Conservation (phyloP, 1,139 yeast genomes). For the Debaryomyces fabryi region DNA sequence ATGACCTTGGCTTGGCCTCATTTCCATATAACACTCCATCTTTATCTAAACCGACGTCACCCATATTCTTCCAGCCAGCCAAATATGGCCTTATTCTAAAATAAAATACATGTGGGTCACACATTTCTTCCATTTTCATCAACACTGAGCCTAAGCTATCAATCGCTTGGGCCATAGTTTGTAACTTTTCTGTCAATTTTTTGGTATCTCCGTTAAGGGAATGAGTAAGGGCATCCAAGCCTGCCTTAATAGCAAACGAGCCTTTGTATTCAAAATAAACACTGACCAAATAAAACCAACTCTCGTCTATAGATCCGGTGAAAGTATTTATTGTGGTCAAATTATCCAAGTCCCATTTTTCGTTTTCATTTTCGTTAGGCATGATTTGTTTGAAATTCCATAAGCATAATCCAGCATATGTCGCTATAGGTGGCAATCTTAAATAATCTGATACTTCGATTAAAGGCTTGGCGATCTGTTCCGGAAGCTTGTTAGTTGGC, state of each 20-base stretch:
- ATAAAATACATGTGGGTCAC: constrained; percentile 92
- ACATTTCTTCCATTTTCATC: constrained; percentile 88
- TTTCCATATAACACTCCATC: constrained; percentile 78
- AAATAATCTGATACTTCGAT: constrained; percentile 56
- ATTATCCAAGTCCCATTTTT: constrained; percentile 58
- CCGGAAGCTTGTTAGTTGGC: constrained; percentile 70
- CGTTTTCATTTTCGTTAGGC: constrained; percentile 43
- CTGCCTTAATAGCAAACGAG: constrained; percentile 66
- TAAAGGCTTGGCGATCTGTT: constrained; percentile 71
- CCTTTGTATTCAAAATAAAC: constrained; percentile 86
- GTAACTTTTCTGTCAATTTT: constrained; percentile 50
- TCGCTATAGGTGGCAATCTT: constrained; percentile 82
- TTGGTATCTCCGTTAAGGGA: constrained; percentile 35
- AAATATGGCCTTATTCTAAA: constrained; percentile 83
- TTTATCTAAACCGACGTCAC: constrained; percentile 75
- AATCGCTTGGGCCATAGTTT: constrained; percentile 71
- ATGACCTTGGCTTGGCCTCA: constrained; percentile 58
- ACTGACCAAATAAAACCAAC: constrained; percentile 91
- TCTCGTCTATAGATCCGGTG: constrained; percentile 89
- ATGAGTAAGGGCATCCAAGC: constrained; percentile 42
- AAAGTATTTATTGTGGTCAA: constrained; percentile 81
- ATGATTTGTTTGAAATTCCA: constrained; percentile 81
- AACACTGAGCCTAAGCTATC: constrained; percentile 75
- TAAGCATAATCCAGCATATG: constrained; percentile 83
- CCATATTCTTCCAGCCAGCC: constrained; percentile 96